Percentiles rank a stretch among this genome's conserved stretches.
phyloP scores from a whole-genome alignment of 164 flowering plant genomes.

The grape (Vitis vinifera) region ASM3070453v1 NC_081808.1:16230501-16231000 shows the following conservation, averaged over 20 bases:
- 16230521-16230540: conserved; percentile 94
- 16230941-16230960: not conserved
- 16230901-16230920: not conserved
- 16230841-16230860: not conserved
- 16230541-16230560: conserved; percentile 94
- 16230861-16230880: too few relatives aligned
- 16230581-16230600: conserved; percentile 7
- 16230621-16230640: not conserved
- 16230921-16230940: not conserved
- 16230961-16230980: not conserved
- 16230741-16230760: not conserved
- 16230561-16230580: conserved; percentile 11
- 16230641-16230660: not conserved
- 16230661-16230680: conserved; percentile 55
- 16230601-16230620: not conserved
- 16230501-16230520: conserved; percentile 80
- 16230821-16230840: not conserved
- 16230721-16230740: not conserved
- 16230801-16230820: too few relatives aligned
- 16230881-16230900: not conserved
- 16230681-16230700: conserved; percentile 85
- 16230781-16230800: not conserved
- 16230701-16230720: conserved; percentile 54
- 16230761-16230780: not conserved
- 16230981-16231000: not conserved